A percentile compares a stretch with the other conserved stretches of the same genome.
Evolutionary conservation across 768 basidiomycete genomes (phyloP).

Genomic region (Amanita muscaria): DNA sequence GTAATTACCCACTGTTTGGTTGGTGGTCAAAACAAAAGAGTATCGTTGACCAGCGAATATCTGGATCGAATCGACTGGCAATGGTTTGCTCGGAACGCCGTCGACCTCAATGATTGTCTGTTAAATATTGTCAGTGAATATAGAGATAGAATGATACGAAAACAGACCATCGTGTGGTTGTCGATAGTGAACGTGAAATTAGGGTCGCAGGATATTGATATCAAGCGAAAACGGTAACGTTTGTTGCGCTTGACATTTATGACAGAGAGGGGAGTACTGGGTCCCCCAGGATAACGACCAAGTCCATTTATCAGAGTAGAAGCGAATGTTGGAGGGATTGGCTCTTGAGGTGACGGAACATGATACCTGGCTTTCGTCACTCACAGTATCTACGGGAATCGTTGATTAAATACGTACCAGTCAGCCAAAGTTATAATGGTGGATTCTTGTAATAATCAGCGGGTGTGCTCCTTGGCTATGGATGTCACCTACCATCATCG

Average conservation of each 20-base stretch:
- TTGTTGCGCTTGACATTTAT: conserved; percentile 31
- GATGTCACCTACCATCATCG: conserved; percentile 11
- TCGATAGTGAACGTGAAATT: conserved; percentile 36
- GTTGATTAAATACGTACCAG: conserved; percentile 28
- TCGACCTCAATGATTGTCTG: conserved; percentile 33
- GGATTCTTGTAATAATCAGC: conserved; percentile 9
- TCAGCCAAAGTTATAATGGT: conserved; percentile 45
- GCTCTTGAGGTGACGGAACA: conserved; percentile 15
- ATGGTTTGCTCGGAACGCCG: conserved; percentile 23
- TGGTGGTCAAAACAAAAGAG: conserved; percentile 32
- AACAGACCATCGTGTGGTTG: conserved; percentile 25
- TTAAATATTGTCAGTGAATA: too few species aligned
- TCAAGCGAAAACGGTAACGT: conserved; percentile 47
- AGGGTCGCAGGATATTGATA: conserved; percentile 43
- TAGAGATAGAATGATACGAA: too few species aligned
- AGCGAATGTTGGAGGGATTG: conserved; percentile 18
- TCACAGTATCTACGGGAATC: too few species aligned
- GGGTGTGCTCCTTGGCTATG: too few species aligned
- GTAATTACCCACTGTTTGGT: conserved; percentile 31
- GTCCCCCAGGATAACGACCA: conserved; percentile 38
- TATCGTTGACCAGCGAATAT: conserved; percentile 39
- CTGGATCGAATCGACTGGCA: conserved; percentile 30
- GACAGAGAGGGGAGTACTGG: conserved; percentile 30
- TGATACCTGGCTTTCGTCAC: conserved; percentile 24
- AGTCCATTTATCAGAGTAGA: conserved; percentile 45